Conservation (phyloP, 208 protist species). For the Trypanosomatidae sp. region DNA sequence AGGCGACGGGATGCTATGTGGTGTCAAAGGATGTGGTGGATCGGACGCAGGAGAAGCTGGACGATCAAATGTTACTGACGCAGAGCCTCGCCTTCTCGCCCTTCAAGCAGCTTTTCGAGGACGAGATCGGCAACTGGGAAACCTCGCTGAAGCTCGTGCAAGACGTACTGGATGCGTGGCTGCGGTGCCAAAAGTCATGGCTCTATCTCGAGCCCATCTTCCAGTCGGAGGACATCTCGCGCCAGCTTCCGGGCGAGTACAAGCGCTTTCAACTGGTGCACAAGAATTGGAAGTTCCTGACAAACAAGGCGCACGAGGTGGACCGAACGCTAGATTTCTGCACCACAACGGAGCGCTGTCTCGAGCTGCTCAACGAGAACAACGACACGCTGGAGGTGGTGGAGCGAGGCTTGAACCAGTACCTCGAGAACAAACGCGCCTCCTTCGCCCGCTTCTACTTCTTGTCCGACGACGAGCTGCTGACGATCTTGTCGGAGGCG, state of each 20-base stretch:
- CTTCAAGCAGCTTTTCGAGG: conserved; percentile 97
- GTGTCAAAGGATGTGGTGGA: conserved; percentile 90
- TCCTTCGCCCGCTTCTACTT: conserved; percentile 95
- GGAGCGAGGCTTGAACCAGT: conserved; percentile 96
- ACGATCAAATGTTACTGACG: conserved; percentile 96
- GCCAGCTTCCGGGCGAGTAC: conserved; percentile 93
- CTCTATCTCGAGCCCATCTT: conserved; percentile 98
- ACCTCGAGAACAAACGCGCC: conserved; percentile 95
- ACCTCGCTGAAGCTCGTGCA: conserved; percentile 85
- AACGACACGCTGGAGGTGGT: conserved; percentile 96
- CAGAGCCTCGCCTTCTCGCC: conserved; percentile 96
- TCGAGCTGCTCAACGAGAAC: conserved; percentile 91
- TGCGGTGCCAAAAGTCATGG: conserved; percentile 95
- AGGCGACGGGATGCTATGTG: conserved; percentile 93
- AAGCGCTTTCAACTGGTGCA: conserved; percentile 95
- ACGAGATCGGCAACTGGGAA: conserved; percentile 93
- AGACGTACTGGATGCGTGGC: conserved; percentile 95
- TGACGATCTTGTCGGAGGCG: conserved; percentile 95
- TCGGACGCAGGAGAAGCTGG: conserved; percentile 94
- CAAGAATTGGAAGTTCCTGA: conserved; percentile 94
- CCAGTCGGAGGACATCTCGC: conserved; percentile 95
- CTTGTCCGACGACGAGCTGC: conserved; percentile 92
- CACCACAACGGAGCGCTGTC: conserved; percentile 70
- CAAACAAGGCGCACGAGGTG: conserved; percentile 79
- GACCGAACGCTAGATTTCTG: conserved; percentile 87